Evolutionary conservation across 352 stramenopile genomes (phyloP).

Genomic region (Phytophthora rubi): DNA sequence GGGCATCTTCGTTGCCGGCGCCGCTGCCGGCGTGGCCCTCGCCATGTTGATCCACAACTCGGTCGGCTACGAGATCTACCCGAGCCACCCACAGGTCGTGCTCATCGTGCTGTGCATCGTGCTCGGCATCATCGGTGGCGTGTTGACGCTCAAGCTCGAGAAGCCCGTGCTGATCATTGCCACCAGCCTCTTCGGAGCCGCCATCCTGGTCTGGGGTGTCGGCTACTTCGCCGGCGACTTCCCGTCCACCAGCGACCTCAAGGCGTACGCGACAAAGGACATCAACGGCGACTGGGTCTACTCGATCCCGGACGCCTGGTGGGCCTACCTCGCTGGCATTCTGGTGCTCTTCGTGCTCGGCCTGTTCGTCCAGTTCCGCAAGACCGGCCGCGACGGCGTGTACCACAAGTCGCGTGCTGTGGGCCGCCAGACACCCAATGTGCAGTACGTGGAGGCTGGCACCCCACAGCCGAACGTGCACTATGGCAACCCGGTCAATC

Average conservation of each 20-base stretch:
- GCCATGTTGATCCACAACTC: slow-evolving; percentile 61
- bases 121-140: slow-evolving; percentile 45
- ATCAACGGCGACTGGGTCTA: slow-evolving; percentile 58
- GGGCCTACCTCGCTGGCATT: slow-evolving; percentile 60
- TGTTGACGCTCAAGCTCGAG: slow-evolving; percentile 58
- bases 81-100: slow-evolving; percentile 51
- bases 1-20: slow-evolving; percentile 66
- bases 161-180: slow-evolving; percentile 59
- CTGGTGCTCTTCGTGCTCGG: slow-evolving; percentile 62
- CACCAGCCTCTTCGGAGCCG: slow-evolving; percentile 60
- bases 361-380: slow-evolving; percentile 67
- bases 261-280: slow-evolving; percentile 43
- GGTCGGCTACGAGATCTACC: slow-evolving; percentile 62
- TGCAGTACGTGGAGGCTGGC: slow-evolving; percentile 43
- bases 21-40: slow-evolving; percentile 56
- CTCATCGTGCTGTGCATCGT: slow-evolving; percentile 56
- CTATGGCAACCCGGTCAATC: slow-evolving; percentile 39
- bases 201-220: slow-evolving; percentile 49
- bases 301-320: slow-evolving; percentile 64
- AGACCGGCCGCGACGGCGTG: slow-evolving; percentile 44
- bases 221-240: slow-evolving; percentile 29
- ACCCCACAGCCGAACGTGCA: slow-evolving; percentile 38
- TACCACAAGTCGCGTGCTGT: slow-evolving; percentile 42
- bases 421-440: slow-evolving; percentile 21
- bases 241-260: slow-evolving; percentile 57